A percentile compares a stretch with the other conserved stretches of the same genome.
Evolutionary conservation across 2,329 filamentous ascomycete species (phyloP).

Genomic region (Cadophora luteo-olivacea): DNA sequence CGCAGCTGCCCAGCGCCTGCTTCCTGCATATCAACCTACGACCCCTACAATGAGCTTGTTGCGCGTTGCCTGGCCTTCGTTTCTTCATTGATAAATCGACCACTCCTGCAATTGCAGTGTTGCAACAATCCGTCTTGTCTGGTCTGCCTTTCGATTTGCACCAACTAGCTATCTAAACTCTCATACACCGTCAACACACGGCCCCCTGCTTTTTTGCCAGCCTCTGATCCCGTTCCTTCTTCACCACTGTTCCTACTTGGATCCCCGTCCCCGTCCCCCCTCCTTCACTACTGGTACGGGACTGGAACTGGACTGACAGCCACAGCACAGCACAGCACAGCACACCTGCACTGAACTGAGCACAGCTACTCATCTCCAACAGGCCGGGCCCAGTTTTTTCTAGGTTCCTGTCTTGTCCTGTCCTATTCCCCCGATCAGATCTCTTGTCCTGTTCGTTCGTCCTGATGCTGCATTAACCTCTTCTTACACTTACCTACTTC

Average conservation of each 20-base stretch:
- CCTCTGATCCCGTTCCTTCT: neutral
- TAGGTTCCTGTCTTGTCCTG: constrained; percentile 4
- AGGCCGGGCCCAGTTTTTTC: neutral
- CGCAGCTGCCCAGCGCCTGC: neutral
- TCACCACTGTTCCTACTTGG: neutral
- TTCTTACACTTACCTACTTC: neutral
- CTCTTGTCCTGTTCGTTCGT: constrained; percentile 3
- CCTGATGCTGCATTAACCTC: constrained; percentile 10
- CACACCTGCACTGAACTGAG: neutral
- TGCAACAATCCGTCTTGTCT: neutral
- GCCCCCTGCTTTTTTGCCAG: constrained; percentile 7
- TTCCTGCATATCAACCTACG: neutral
- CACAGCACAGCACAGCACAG: neutral
- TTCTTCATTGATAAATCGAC: neutral
- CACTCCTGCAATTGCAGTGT: constrained; percentile 1
- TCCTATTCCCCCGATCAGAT: constrained; percentile 3
- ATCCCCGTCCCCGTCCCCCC: neutral
- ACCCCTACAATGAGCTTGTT: neutral
- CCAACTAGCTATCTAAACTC: neutral
- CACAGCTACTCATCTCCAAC: neutral
- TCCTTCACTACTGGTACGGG: neutral
- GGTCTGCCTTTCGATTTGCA: neutral
- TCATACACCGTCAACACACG: constrained; percentile 5
- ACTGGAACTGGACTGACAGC: too few relatives aligned
- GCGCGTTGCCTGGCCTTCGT: neutral